phyloP scores from a whole-genome alignment of 1,284 basidiomycete genomes.

The Trichosporon coremiiforme region DNA sequence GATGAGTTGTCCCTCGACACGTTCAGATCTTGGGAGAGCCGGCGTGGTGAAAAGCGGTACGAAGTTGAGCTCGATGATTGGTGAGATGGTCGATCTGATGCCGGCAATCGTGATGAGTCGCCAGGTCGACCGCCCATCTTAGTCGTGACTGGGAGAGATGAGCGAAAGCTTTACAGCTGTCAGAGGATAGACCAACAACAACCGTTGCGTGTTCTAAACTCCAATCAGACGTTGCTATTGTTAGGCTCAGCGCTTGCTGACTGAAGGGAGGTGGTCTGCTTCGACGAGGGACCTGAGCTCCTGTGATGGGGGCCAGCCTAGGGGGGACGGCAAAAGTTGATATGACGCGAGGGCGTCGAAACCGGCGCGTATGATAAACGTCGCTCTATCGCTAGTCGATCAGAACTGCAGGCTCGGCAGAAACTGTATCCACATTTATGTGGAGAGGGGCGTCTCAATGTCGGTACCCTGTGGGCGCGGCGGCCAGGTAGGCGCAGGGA shows the following conservation, averaged over 20 bases:
- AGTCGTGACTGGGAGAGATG: not conserved
- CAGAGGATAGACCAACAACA: not conserved
- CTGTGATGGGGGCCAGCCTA: not conserved
- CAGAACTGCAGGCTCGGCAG: not conserved
- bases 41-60: not conserved
- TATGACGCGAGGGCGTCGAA: not conserved
- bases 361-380: not conserved
- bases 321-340: not conserved
- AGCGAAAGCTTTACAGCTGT: not conserved
- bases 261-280: not conserved
- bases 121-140: constrained; percentile 8
- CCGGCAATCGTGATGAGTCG: not conserved
- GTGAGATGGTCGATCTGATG: constrained; percentile 1
- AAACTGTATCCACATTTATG: not conserved
- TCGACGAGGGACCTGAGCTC: not conserved
- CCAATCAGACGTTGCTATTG: not conserved
- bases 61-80: not conserved
- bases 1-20: not conserved
- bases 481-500: not conserved
- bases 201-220: not conserved
- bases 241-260: not conserved
- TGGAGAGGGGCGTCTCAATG: not conserved
- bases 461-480: not conserved
- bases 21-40: not conserved
- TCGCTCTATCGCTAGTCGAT: not conserved